Evolutionary conservation across 83 land plant species (phyloP).

Genomic region (Picea mariana): DNA sequence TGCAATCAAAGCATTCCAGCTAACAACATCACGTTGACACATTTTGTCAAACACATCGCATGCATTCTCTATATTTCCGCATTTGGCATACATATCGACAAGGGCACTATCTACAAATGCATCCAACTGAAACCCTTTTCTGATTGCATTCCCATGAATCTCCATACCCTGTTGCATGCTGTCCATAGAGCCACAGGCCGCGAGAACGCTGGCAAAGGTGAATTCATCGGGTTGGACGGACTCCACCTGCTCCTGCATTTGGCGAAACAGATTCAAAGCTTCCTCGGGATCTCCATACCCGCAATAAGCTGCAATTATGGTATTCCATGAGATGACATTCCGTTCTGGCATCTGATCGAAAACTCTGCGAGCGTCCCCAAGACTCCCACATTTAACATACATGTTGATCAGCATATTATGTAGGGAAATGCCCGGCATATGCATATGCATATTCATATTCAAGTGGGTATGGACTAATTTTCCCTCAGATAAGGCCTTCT

Average conservation of each 20-base stretch:
- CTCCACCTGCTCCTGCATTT: constrained; percentile 24
- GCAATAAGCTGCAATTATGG: neutral
- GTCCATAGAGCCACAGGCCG: constrained; percentile 32
- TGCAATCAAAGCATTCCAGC: constrained; percentile 10
- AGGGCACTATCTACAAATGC: constrained; percentile 41
- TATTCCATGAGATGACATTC: too few species aligned
- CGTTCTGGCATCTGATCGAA: too few species aligned
- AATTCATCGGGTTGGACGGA: constrained; percentile 25
- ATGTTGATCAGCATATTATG: too few species aligned
- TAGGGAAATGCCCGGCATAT: too few species aligned
- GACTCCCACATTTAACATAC: too few species aligned
- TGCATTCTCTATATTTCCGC: too few species aligned
- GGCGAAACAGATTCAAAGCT: neutral
- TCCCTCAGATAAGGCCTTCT: too few species aligned
- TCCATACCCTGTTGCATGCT: constrained; percentile 32
- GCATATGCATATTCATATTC: too few species aligned
- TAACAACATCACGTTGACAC: constrained; percentile 20
- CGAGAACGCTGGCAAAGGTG: constrained; percentile 40
- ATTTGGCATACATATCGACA: too few species aligned
- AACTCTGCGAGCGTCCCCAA: too few species aligned
- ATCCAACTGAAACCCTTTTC: constrained; percentile 29
- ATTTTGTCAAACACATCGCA: too few species aligned
- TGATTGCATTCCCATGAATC: constrained; percentile 34
- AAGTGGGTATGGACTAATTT: too few species aligned
- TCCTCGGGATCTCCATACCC: neutral